These are phyloP conservation scores for Yamadazyma akitaensis DNA, from an alignment of 805 yeast species.

Conservation along the genomic window DNA sequence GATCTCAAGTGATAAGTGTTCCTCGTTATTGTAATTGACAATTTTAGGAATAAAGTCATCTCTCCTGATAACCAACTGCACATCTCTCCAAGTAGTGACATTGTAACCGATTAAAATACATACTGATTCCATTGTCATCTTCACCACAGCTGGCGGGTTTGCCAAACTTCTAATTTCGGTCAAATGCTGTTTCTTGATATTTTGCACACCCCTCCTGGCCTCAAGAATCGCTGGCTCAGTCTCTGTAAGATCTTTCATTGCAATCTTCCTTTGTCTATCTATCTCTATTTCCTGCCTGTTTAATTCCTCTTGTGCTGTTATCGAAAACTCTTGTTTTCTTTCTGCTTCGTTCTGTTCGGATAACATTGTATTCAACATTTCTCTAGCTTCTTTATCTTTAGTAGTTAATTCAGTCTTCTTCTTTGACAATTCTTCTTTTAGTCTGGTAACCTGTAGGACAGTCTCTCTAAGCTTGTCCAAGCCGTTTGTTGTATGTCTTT, in stretches of 20 bases:
- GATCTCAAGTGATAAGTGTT: conserved; percentile 51
- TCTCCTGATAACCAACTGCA: conserved; percentile 70
- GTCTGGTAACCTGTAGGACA: conserved; percentile 61
- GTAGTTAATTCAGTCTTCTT: conserved; percentile 47
- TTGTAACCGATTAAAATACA: conserved; percentile 76
- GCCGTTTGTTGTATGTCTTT: conserved; percentile 71
- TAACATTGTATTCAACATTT: conserved; percentile 71
- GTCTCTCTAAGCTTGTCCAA: conserved; percentile 74
- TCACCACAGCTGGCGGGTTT: conserved; percentile 87
- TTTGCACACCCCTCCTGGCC: conserved; percentile 87
- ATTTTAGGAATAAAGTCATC: conserved; percentile 87
- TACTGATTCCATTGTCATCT: conserved; percentile 81
- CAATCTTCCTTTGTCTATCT: conserved; percentile 48
- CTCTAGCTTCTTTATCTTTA: conserved; percentile 68
- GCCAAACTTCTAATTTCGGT: conserved; percentile 86
- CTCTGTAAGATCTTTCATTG: conserved; percentile 58
- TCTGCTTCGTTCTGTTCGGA: conserved; percentile 90
- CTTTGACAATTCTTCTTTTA: conserved; percentile 51
- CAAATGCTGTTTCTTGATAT: conserved; percentile 87
- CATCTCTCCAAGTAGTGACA: conserved; percentile 73
- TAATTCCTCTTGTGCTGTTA: conserved; percentile 68
- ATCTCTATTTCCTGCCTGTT: conserved; percentile 64
- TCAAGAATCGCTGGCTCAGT: conserved; percentile 85
- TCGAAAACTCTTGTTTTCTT: conserved; percentile 79
- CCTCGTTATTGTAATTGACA: conserved; percentile 66